Evolutionary conservation across 352 stramenopile genomes (phyloP).

Genomic region (Phytopythium sindhum): DNA sequence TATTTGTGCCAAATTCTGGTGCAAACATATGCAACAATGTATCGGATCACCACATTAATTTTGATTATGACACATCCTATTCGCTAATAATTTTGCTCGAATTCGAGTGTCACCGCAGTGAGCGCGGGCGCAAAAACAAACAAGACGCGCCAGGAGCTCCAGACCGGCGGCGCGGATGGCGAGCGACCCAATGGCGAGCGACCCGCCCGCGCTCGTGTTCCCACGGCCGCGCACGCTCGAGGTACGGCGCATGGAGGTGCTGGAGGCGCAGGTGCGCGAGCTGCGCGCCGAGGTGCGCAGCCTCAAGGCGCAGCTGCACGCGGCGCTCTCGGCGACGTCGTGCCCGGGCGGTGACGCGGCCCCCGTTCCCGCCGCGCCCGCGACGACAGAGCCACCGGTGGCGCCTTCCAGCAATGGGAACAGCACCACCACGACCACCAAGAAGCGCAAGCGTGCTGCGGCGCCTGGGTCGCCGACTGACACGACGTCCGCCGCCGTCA

Average conservation of each 20-base stretch:
- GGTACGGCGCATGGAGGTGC: constrained; percentile 6
- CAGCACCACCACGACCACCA: neutral
- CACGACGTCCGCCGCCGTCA: neutral
- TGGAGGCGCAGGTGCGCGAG: constrained; percentile 20
- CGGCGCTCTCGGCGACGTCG: constrained; percentile 3
- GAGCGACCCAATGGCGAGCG: neutral
- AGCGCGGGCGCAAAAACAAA: neutral
- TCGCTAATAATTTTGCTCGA: too few species aligned
- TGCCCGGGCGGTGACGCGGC: neutral
- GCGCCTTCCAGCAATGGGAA: neutral
- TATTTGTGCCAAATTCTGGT: too few species aligned
- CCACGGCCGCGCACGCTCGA: constrained; percentile 9
- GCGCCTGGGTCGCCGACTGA: neutral
- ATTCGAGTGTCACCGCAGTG: too few species aligned
- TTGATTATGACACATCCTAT: too few species aligned
- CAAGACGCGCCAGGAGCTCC: neutral
- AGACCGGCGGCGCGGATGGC: neutral
- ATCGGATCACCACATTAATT: too few species aligned
- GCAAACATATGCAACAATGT: too few species aligned
- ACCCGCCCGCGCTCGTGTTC: constrained; percentile 9
- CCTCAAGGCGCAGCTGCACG: constrained; percentile 22
- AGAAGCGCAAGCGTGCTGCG: neutral
- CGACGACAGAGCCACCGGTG: neutral
- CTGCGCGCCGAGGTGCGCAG: constrained; percentile 24
- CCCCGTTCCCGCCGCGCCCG: neutral